Evolutionary conservation across 345 rosid genomes (phyloP), one percentile per base, ranked within the genome.

Genomic region (Reutealis trisperma): DNA sequence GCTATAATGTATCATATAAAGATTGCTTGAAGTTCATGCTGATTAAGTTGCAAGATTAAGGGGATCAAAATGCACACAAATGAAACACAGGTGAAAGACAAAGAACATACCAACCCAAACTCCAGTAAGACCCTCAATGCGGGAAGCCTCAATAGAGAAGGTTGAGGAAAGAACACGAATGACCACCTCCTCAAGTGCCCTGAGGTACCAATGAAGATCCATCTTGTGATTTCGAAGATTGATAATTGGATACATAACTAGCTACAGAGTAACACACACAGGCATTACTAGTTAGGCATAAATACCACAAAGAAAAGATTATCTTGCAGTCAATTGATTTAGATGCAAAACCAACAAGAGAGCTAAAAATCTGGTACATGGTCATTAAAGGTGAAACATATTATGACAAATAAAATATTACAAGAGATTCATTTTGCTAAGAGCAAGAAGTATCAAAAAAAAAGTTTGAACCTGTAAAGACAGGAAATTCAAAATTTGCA

Each of bases 121-220:
- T 22, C 99, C 99, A 49, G 97, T 93, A 63, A 95, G 81, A 76
- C 96, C 96, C 65, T 89, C 89, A 57, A 86, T 21, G 64, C 92
- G 89, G 11, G 97, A 92, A 81, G 96, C 96, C 79, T 82, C 81
- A 76, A 95, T 86, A 4, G 89, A 87, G 76, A 95, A 95, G 42
- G 89, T 75, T 1, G 89, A 86, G 61, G 87, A 84, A 71, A 91
- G 93, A 76, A 88, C 90, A 78, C 96, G 91, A 75, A 93, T 88
- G 67, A 89, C 83, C 22, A 93, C 89, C 84, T 95, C 97, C 84
- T 94, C 97, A 73, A 92, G 97, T 71, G 87, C 87, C 86, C 99
- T 89, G 73, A 89, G 91, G 87, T 92, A 93, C 98, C 98, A 95
- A 85, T 95, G 92, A 77, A 95, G 94, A 87, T 90, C 97, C 94